Percentiles rank a stretch among this genome's conserved stretches.
phyloP scores from a whole-genome alignment of 805 yeast species.

The Candida ponderosae region DNA sequence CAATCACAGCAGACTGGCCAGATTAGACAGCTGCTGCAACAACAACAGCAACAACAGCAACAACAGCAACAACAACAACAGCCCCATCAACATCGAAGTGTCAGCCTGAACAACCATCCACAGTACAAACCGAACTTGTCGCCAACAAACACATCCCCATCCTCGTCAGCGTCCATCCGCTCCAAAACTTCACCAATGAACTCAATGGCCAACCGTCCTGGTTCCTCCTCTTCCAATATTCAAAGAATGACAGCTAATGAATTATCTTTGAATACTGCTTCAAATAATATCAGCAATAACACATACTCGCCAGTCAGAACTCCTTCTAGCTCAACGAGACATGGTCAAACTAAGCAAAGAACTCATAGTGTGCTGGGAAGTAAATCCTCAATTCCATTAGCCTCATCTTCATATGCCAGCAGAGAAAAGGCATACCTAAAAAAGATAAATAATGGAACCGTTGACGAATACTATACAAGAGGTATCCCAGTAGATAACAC shows the following conservation, averaged over 20 bases:
- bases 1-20: background rate
- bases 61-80: background rate
- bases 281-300: background rate
- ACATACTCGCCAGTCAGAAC: constrained; percentile 19
- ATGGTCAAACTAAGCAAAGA: constrained; percentile 10
- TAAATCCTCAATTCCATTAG: background rate
- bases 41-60: background rate
- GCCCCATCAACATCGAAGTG: constrained; percentile 4
- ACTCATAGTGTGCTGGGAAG: constrained; percentile 2
- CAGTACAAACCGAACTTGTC: constrained; percentile 1
- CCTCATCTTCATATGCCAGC: constrained; percentile 25
- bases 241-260: constrained; percentile 16
- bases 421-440: constrained; percentile 64
- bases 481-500: constrained; percentile 43
- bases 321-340: constrained; percentile 12
- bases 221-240: constrained; percentile 10
- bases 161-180: too few relatives aligned
- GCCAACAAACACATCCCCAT: background rate
- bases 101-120: constrained; percentile 2
- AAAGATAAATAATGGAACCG: constrained; percentile 50
- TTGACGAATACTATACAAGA: constrained; percentile 67
- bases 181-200: constrained; percentile 13
- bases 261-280: background rate
- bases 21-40: too few relatives aligned
- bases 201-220: constrained; percentile 5